phyloP scores from a whole-genome alignment of 1,284 basidiomycete genomes.

The Puccinia brachypodii region DNA sequence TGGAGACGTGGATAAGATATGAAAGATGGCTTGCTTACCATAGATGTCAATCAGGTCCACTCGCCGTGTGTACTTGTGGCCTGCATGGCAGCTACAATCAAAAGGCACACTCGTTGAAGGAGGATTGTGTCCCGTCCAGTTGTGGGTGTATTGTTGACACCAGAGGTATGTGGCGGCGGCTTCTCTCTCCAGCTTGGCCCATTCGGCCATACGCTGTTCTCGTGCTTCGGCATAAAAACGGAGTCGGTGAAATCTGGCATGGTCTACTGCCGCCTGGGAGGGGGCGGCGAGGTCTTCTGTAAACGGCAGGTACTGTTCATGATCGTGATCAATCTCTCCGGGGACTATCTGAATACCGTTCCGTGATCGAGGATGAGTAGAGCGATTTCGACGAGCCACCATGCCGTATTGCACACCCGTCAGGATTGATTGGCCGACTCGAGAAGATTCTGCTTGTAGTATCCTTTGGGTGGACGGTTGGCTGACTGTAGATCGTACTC shows the following conservation, averaged over 20 bases:
- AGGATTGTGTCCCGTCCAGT: neutral
- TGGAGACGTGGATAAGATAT: neutral
- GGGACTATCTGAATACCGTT: too few relatives aligned
- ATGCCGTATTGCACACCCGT: neutral
- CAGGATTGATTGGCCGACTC: neutral
- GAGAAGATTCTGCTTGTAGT: neutral
- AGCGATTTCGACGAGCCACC: neutral
- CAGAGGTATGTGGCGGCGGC: neutral
- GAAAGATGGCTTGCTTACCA: too few relatives aligned
- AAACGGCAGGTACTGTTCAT: neutral
- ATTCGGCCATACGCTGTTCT: neutral
- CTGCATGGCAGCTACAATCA: neutral
- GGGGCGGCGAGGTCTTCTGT: neutral
- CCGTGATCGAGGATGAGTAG: neutral
- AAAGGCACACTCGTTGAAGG: neutral
- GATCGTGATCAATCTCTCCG: neutral
- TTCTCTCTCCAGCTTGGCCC: neutral
- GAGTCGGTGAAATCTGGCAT: neutral
- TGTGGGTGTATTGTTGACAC: neutral
- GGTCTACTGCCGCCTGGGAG: neutral
- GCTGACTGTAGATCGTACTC: neutral
- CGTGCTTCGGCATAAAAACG: neutral
- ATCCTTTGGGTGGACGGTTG: neutral
- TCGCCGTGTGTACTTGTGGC: too few relatives aligned
- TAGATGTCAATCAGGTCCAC: neutral